Evolutionary conservation across 805 yeast genomes (phyloP), one percentile per base, ranked within the genome.

Genomic region (Candida taoyuanica): DNA sequence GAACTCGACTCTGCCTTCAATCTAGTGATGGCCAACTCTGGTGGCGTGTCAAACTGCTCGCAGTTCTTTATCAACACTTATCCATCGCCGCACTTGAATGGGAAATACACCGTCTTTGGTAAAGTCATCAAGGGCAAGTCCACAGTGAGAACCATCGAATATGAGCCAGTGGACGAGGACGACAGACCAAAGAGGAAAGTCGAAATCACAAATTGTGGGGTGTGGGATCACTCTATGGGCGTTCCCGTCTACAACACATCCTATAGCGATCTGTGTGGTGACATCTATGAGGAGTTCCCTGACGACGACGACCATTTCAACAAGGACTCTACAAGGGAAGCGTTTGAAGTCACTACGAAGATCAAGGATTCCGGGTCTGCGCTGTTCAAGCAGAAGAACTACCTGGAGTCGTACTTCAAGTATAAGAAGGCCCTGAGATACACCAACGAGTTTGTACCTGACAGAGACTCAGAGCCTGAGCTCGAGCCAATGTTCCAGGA

Each of bases 91-190:
- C 96, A 87, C 59, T 62, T 88, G 41, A 75, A 72, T 30, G 85
- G 86, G 1, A 82, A 81, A 49, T 89, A 85, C 53, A 68, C 89
- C 0, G 78, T 85, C 2, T 82, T 88, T 60, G 96, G 96, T 2
- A 65, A 63, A 40, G 88, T 87, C 9, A 50, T 66, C 7, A 68
- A 67, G 49, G 95, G 86, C 14, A 82, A 80, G 55, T 78, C 81
- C 3, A 81, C 83, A 1, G 69, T 84, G 0, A 67, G 89, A 50
- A 78, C 77, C 19, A 62, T 82, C 16, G 94, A 84, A 56, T 64
- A 68, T 32, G 67, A 70, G 3, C 48, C 60, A 6, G 67, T 71
- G 1, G 66, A 70, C 24, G 63, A 71, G 17, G 68, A 71, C 19
- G 77, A 73, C 6, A 50, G 58, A 3, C 70, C 71, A 5, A 52